Conservation (phyloP, 345 rosid species). For the Anacardium occidentale region DNA sequence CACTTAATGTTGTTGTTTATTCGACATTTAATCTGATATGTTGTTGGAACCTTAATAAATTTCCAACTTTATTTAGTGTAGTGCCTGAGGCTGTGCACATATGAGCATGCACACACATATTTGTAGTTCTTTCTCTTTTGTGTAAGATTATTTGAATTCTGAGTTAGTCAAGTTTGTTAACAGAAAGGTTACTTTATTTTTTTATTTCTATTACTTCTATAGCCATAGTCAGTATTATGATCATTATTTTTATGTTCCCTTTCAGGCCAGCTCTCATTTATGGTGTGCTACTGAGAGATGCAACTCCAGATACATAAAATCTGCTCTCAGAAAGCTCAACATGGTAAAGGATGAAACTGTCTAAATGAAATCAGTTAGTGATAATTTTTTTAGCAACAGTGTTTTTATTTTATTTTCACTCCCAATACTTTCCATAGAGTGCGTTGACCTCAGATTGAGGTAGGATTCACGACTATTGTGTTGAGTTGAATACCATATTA, state of each 20-base stretch:
- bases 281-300: slow-evolving; percentile 47
- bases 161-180: not conserved
- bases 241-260: not conserved
- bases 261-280: slow-evolving; percentile 51
- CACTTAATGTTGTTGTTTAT: not conserved
- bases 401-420: not conserved
- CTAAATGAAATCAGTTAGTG: slow-evolving; percentile 44
- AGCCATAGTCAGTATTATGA: not conserved
- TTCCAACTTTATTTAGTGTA: not conserved
- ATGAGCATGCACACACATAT: not conserved
- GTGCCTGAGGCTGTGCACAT: too few relatives aligned
- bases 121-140: not conserved
- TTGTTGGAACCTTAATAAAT: not conserved
- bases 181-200: not conserved
- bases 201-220: not conserved
- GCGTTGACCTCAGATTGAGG: not conserved
- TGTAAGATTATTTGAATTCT: not conserved
- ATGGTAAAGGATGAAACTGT: slow-evolving; percentile 40
- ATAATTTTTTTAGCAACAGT: not conserved
- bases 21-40: not conserved
- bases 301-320: slow-evolving; percentile 33
- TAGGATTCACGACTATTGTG: not conserved
- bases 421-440: not conserved
- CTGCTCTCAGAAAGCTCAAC: slow-evolving; percentile 51
- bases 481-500: not conserved